These are phyloP conservation scores for Colletotrichum sublineola DNA, from an alignment of 2,329 filamentous ascomycete genomes.

Conservation along the genomic window DNA sequence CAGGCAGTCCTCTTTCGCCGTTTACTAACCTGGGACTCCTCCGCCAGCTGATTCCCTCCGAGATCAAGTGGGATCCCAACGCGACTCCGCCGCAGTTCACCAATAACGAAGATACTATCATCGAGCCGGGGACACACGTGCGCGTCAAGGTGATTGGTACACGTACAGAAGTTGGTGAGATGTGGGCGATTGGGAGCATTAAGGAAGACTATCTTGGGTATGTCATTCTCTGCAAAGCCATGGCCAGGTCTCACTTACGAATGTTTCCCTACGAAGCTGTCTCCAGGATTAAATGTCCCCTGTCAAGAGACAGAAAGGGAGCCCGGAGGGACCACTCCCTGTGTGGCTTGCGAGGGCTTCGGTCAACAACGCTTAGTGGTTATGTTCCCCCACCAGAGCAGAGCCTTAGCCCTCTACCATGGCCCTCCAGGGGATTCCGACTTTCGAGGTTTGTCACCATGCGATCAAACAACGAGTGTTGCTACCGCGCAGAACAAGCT, in stretches of 20 bases:
- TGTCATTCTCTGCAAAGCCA: constrained; percentile 40
- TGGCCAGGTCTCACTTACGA: constrained; percentile 33
- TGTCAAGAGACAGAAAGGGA: not conserved
- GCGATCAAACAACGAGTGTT: constrained; percentile 20
- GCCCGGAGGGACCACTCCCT: not conserved
- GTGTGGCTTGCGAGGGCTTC: not conserved
- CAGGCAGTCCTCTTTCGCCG: constrained; percentile 25
- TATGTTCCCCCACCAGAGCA: not conserved
- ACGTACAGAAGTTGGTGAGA: constrained; percentile 91
- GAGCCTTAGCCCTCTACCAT: not conserved
- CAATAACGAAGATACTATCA: constrained; percentile 92
- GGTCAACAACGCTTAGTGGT: not conserved
- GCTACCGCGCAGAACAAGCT: constrained; percentile 15
- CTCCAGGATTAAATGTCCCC: constrained; percentile 40
- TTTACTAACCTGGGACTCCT: constrained; percentile 46
- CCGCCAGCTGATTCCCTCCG: constrained; percentile 84
- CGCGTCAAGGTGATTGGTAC: constrained; percentile 95
- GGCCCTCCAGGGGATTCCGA: not conserved
- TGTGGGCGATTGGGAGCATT: constrained; percentile 98
- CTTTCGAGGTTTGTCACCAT: not conserved
- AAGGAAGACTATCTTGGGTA: constrained; percentile 85
- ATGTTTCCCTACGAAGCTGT: constrained; percentile 33
- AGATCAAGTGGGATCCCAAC: constrained; percentile 95
- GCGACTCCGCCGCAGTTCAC: constrained; percentile 97
- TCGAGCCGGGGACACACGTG: constrained; percentile 93